Evolutionary conservation across 306 rosid genomes (phyloP), one percentile per base, ranked within the genome.

Genomic region (Quercus parvula): DNA sequence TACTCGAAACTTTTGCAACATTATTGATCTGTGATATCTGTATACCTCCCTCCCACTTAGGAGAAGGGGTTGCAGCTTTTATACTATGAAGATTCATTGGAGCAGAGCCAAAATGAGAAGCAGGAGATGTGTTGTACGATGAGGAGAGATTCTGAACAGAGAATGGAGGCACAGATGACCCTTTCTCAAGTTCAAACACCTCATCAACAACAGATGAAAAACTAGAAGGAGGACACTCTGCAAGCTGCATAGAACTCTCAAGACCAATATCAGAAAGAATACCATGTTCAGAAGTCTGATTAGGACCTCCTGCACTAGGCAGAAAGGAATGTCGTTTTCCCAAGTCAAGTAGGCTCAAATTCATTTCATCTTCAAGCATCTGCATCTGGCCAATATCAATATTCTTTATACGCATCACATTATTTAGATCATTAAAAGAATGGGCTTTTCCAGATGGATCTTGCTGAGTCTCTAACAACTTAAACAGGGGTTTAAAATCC

Each of bases 181-280:
- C 97, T 86, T 86, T 90, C 84, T 90, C 99, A 69, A 87, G 90
- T 85, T 84, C 99, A 88, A 96, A 96, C 54, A 96, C 91, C 72
- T 96, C 98, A 72, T 96, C 99, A 79, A 96, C 98, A 80, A 93
- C 83, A 19, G 97, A 91, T 82, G 97, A 88, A 87, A 96, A 96
- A 75, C 93, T 89, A 41, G 98, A 93, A n/a, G 92, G 85, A 59
- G 86, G 89, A 73, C 88, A 85, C 78, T 88, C 91, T 20, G 91
- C 82, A 74, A 80, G 85, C 83, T 89, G 93, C 83, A 84, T 59
- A 56, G 96, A 80, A 71, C 89, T 86, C 63, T 84, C 93, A 71
- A 78, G 86, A 80, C 85, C 56, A 83, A 82, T 79, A 82, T 88
- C 94, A 25, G 86, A 84, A 84, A 75, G 89, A 86, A 87, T 76